A percentile compares a stretch with the other conserved stretches of the same genome.
Conservation (phyloP, 495 filamentous ascomycete genomes). For the Rhizodiscina lignyota region DNA sequence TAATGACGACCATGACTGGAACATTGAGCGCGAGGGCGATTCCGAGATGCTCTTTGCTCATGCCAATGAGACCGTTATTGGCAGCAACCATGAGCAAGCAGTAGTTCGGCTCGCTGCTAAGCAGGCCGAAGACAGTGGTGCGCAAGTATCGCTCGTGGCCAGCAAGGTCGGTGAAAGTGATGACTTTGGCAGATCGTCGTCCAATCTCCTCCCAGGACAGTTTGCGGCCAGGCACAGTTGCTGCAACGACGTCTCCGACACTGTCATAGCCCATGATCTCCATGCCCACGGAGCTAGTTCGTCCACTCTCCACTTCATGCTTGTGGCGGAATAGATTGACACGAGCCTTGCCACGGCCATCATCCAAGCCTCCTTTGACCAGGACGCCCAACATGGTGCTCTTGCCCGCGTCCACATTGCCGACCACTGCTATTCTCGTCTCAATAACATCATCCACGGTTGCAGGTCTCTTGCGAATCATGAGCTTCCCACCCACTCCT, state of each 20-base stretch:
- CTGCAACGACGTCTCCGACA: conserved; percentile 66
- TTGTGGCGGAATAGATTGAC: conserved; percentile 97
- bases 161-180: conserved; percentile 88
- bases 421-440: conserved; percentile 92
- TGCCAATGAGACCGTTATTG: conserved; percentile 92
- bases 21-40: conserved; percentile 93
- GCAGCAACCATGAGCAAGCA: conserved; percentile 97
- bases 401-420: conserved; percentile 94
- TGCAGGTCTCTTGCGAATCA: conserved; percentile 58
- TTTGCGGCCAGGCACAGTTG: conserved; percentile 66
- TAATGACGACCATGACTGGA: conserved; percentile 94
- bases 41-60: conserved; percentile 95
- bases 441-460: conserved; percentile 80
- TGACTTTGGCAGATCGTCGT: conserved; percentile 84
- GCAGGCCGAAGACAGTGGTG: conserved; percentile 88
- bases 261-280: conserved; percentile 98
- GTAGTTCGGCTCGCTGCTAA: conserved; percentile 94
- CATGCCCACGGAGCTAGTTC: conserved; percentile 93
- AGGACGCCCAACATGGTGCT: conserved; percentile 93
- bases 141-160: conserved; percentile 92
- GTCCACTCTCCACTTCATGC: conserved; percentile 88
- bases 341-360: conserved; percentile 84
- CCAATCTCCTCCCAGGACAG: conserved; percentile 98
- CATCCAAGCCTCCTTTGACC: conserved; percentile 88
- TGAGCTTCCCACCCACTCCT: conserved; percentile 61